A percentile compares a stretch with the other conserved stretches of the same genome.
These are phyloP conservation scores for Aspergillus funiculosus DNA, from an alignment of 495 filamentous ascomycete genomes.

Conservation along the genomic window DNA sequence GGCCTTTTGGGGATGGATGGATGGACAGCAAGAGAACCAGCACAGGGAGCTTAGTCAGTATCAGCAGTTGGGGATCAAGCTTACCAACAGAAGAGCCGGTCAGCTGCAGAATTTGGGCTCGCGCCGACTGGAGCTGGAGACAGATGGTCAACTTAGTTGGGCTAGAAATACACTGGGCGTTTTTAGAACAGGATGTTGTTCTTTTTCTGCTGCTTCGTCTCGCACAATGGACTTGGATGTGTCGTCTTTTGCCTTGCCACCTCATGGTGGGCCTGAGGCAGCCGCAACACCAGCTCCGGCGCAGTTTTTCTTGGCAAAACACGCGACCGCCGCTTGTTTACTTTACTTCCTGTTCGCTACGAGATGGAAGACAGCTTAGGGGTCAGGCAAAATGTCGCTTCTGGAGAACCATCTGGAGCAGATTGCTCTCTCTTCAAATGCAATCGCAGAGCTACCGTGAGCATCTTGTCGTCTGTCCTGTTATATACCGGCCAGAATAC, in stretches of 20 bases:
- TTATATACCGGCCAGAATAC: not conserved
- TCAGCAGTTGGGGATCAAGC: slow-evolving; percentile 18
- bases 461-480: slow-evolving; percentile 23
- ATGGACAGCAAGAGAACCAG: slow-evolving; percentile 34
- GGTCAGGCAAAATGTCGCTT: slow-evolving; percentile 59
- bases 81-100: slow-evolving; percentile 22
- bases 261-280: slow-evolving; percentile 25
- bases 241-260: slow-evolving; percentile 7
- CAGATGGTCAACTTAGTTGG: not conserved
- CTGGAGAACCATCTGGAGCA: slow-evolving; percentile 85
- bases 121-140: not conserved
- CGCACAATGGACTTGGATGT: slow-evolving; percentile 5
- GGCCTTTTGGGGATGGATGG: slow-evolving; percentile 25
- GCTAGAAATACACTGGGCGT: not conserved
- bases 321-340: slow-evolving; percentile 1
- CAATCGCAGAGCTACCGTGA: slow-evolving; percentile 79
- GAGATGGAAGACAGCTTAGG: too few species aligned
- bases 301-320: slow-evolving; percentile 13
- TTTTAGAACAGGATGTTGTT: not conserved
- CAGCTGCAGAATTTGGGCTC: slow-evolving; percentile 16
- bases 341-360: too few species aligned
- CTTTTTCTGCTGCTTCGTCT: not conserved
- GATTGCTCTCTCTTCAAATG: slow-evolving; percentile 73
- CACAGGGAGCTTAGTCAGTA: slow-evolving; percentile 40
- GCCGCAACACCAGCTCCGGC: slow-evolving; percentile 1